phyloP scores from a whole-genome alignment of 345 rosid species.

The Carallia pectinifolia region DNA sequence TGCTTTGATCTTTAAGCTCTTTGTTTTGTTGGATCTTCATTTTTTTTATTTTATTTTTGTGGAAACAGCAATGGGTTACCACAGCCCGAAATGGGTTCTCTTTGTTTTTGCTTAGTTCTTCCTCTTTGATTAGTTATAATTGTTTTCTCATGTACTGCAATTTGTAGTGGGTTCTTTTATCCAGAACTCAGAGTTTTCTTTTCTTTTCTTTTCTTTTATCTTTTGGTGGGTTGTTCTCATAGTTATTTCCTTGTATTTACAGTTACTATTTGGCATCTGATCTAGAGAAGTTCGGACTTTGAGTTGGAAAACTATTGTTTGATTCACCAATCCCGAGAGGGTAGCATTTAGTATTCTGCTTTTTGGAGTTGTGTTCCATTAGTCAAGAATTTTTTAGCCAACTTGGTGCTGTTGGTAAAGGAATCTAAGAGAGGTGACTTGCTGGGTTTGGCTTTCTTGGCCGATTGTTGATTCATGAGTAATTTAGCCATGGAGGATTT shows the following conservation, averaged over 20 bases:
- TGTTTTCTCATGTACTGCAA: not conserved
- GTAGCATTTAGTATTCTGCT: not conserved
- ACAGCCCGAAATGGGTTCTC: constrained; percentile 1
- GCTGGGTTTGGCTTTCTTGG: not conserved
- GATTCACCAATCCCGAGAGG: constrained; percentile 4
- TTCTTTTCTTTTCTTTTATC: not conserved
- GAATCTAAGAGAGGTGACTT: not conserved
- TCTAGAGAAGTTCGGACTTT: not conserved
- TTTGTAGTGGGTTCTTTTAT: not conserved
- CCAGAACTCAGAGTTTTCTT: not conserved
- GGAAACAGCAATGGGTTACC: not conserved
- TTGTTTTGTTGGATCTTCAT: constrained; percentile 5
- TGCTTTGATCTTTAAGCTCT: not conserved
- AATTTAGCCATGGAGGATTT: constrained; percentile 46
- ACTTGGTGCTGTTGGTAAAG: not conserved
- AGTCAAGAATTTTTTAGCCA: not conserved
- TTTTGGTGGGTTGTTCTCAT: not conserved
- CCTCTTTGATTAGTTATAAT: not conserved
- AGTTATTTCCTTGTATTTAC: not conserved
- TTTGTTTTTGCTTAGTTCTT: not conserved
- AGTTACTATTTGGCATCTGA: not conserved
- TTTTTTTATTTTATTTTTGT: not conserved
- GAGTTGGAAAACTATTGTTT: not conserved
- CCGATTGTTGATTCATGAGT: not conserved
- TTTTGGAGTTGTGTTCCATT: constrained; percentile 3